Base-by-base conservation (phyloP, 2,329 filamentous ascomycete genomes). In the Trichophyton equinum region DNA sequence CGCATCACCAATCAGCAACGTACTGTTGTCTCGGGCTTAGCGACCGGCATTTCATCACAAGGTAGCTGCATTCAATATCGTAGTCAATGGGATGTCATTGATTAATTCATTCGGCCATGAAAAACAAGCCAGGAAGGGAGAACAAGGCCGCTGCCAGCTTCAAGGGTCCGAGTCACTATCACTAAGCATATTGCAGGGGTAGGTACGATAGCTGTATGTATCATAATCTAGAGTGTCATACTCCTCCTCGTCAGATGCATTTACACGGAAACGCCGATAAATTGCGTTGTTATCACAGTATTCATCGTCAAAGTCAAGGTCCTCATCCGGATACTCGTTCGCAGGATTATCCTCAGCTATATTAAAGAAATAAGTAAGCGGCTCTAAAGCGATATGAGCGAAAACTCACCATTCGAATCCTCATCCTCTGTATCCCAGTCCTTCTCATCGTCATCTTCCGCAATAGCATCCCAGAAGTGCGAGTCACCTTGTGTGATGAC, bases 361-460 rank as follows among this genome's bases (percentile, higher is more conserved):
- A 36, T 7, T 20, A 47, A 38, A 53, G 42, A 22, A 20, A 13
- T 59, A 46, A 42, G 40, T 18, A 7, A 30, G 36, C 27, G 27
- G 6, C 46, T 20, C 42, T 27, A 56, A 40, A 44, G 2, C 13
- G 20, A 33, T 11, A 40, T 11, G 55, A 25, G 18, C 20, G 38
- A 15, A n/a, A 53, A 65, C 71, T 67, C 68, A 79, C 78, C 81
- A 68, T 86, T 85, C 42, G 82, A 82, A 65, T 85, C 82, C 27
- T 82, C 82, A 63, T 85, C 82, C 62, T 85, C 83, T 38, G 78
- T 82, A 64, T 83, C 78, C 73, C 79, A 82, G 53, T 79, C 77
- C 49, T 75, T 79, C 55, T 78, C 77, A 53, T 79, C 80, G 11
- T 80, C 77, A 13, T 81, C 78, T 61, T 77, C 76, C 3, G 78